phyloP scores from a whole-genome alignment of 805 yeast species.

The Yamadazyma paraphyllophila region DNA sequence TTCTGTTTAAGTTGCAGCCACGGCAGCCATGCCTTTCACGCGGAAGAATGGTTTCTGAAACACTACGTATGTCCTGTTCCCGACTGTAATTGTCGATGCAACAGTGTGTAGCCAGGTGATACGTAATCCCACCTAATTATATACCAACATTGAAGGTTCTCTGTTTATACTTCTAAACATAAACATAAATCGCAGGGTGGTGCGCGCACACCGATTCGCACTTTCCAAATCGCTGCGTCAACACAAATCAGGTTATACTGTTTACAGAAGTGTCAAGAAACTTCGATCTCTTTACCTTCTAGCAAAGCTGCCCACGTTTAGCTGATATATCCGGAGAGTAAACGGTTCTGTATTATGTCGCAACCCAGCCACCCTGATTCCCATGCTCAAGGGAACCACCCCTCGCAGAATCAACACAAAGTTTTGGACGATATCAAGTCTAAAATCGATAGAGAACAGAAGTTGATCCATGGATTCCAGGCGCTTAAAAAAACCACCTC shows the following conservation, averaged over 20 bases:
- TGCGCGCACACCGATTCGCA: background rate
- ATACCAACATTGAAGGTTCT: no score
- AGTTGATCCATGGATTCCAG: conserved; percentile 84
- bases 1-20: conserved; percentile 90
- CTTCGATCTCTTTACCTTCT: background rate
- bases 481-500: conserved; percentile 73
- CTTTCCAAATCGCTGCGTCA: background rate
- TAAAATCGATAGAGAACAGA: conserved; percentile 85
- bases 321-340: no score
- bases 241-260: conserved; percentile 1
- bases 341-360: background rate
- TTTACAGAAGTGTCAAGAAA: background rate
- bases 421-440: conserved; percentile 65
- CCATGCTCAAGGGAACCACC: background rate
- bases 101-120: conserved; percentile 38
- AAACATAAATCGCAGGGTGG: background rate
- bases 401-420: conserved; percentile 8
- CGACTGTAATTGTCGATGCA: conserved; percentile 83
- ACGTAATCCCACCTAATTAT: background rate
- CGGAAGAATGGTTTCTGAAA: conserved; percentile 91
- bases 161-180: background rate
- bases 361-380: background rate
- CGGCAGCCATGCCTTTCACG: conserved; percentile 93
- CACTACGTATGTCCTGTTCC: conserved; percentile 93
- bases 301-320: no score